Evolutionary conservation across 2,329 filamentous ascomycete genomes (phyloP), one percentile per base, ranked within the genome.

Genomic region (Chalaropsis thielavioides): DNA sequence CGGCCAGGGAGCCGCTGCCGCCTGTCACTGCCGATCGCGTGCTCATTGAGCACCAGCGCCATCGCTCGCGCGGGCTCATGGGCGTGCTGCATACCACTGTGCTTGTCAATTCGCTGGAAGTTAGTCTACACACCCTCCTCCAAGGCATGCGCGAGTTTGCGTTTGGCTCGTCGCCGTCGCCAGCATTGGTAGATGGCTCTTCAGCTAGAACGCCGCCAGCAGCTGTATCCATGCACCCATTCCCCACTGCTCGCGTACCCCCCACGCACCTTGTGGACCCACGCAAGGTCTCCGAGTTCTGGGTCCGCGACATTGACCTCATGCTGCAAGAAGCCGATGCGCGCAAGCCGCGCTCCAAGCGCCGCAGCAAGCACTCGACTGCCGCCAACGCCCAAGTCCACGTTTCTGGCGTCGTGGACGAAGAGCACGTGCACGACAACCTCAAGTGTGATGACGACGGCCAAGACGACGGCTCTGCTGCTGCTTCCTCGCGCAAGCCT

Each of bases 1-100:
- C 6, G 10, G 22, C n/a, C 22, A n/a, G n/a, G 35, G 19, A 24
- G 22, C 27, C 59, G 22, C 43, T 11, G 58, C 56, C 24, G 35
- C 15, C 51, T 3, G 51, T 56, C 13, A n/a, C 24, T 5, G 51
- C 51, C 2, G 51, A 56, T 31, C 51, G 51, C 38, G 43, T 66
- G 61, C 44, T 61, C 11, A 61, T 62, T 46, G 62, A 66, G 58
- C 65, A 66, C 49, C 65, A 66, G 35, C 64, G 61, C 3, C 60
- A 66, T 27, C 64, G 60, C 27, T 27, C 46, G 8, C 7, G 44
- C 5, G 31, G 46, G 8, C 10, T 38, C 59, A 38, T 27, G 22
- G 24, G 31, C 24, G 40, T 62, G 27, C 41, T 60, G 11, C 64
- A 66, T 15, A 66, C 64, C 22, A 63, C 64, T 1, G 38, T 63